A percentile compares a stretch with the other conserved stretches of the same genome.
phyloP scores from a whole-genome alignment of 805 yeast species.

The Trichomonascus vanleenenianus region DNA sequence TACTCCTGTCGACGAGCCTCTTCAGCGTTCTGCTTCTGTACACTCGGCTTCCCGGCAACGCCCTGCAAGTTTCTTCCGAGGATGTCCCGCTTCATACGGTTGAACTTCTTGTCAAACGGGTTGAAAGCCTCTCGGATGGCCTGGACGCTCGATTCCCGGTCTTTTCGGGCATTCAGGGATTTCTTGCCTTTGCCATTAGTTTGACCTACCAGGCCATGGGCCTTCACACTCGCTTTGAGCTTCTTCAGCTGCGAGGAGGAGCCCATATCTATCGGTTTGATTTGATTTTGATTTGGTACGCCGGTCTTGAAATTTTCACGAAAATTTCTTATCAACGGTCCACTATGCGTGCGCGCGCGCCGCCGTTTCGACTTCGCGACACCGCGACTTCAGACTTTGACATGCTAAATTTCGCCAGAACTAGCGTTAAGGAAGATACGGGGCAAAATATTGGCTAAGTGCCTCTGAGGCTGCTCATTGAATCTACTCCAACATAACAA shows the following conservation, averaged over 20 bases:
- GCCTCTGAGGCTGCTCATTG: too few relatives aligned
- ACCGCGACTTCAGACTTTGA: too few relatives aligned
- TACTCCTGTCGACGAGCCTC: slow-evolving; percentile 50
- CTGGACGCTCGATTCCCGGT: slow-evolving; percentile 46
- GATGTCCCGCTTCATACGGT: slow-evolving; percentile 50
- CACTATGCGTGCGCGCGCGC: too few relatives aligned
- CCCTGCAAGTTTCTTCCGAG: slow-evolving; percentile 36
- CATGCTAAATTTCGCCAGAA: too few relatives aligned
- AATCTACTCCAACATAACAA: too few relatives aligned
- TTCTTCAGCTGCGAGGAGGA: slow-evolving; percentile 76
- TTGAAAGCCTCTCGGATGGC: slow-evolving; percentile 78
- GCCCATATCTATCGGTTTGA: slow-evolving; percentile 41
- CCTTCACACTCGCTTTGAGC: slow-evolving; percentile 67
- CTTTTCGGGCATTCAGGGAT: slow-evolving; percentile 36
- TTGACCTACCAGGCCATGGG: slow-evolving; percentile 81
- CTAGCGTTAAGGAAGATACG: too few relatives aligned
- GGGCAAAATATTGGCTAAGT: too few relatives aligned
- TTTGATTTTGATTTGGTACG: too few relatives aligned
- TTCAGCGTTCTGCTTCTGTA: slow-evolving; percentile 61
- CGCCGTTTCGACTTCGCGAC: too few relatives aligned
- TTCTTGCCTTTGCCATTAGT: slow-evolving; percentile 49
- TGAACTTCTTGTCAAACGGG: slow-evolving; percentile 76
- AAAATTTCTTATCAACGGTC: too few relatives aligned
- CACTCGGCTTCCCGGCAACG: slow-evolving; percentile 61
- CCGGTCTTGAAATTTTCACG: too few relatives aligned